phyloP scores from a whole-genome alignment of 163 green algal species.

The Dunaliella salina region DNA sequence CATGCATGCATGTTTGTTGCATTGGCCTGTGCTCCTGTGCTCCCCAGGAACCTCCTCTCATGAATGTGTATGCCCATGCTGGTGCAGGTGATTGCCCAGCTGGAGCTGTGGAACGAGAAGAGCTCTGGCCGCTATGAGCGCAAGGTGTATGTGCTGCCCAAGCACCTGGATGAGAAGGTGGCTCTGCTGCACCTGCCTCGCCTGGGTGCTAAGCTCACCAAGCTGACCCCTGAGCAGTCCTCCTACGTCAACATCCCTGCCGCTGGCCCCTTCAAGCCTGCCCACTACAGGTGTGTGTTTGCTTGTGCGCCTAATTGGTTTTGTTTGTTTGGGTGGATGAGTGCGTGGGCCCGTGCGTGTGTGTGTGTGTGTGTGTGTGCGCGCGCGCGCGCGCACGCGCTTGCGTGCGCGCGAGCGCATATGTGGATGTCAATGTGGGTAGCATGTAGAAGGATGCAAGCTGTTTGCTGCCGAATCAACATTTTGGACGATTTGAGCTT shows the following conservation, averaged over 20 bases:
- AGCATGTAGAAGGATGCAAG: no score
- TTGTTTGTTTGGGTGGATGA: neutral
- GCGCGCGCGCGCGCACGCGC: no score
- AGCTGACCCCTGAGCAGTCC: conserved; percentile 84
- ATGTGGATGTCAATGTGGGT: no score
- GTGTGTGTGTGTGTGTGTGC: no score
- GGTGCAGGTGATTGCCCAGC: conserved; percentile 91
- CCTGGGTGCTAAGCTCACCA: conserved; percentile 95
- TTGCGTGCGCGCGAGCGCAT: no score
- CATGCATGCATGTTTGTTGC: no score
- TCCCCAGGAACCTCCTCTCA: no score
- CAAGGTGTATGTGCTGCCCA: conserved; percentile 98
- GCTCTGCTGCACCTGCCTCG: conserved; percentile 93
- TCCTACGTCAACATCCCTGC: conserved; percentile 95
- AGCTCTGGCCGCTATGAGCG: conserved; percentile 93
- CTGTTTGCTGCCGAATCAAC: no score
- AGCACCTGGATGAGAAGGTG: conserved; percentile 99
- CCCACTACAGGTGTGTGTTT: conserved; percentile 65
- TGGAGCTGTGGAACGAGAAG: conserved; percentile 99
- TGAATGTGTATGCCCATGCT: neutral
- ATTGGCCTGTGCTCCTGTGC: no score
- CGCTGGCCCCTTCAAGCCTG: conserved; percentile 95
- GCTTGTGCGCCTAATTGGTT: no score
- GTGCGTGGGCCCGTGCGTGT: no score
- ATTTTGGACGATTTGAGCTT: no score